Conservation (phyloP, 176 grass and related monocot species). For the Avena insularis region DNA sequence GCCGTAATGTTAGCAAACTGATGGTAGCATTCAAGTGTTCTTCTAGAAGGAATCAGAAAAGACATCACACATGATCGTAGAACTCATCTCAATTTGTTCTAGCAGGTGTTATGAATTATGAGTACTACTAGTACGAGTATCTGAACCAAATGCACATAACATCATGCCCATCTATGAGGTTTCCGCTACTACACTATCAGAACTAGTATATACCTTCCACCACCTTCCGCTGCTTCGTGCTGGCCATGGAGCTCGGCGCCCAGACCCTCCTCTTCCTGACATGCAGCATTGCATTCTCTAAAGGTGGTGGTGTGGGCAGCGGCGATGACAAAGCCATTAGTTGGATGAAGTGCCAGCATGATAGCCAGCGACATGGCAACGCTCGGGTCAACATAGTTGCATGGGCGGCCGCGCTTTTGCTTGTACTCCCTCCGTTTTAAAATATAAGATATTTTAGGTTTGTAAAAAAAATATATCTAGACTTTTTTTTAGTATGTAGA, state of each 20-base stretch:
- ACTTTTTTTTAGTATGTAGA: too few relatives aligned
- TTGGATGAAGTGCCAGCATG: not conserved
- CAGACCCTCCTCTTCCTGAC: not conserved
- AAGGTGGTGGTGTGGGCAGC: not conserved
- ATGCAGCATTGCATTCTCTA: not conserved
- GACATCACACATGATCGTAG: not conserved
- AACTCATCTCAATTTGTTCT: not conserved
- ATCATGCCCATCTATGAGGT: not conserved
- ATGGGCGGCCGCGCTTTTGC: slow-evolving; percentile 61
- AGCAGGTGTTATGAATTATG: not conserved
- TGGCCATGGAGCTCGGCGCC: not conserved
- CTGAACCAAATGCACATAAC: too few relatives aligned
- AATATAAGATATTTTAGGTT: too few relatives aligned
- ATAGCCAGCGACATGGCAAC: slow-evolving; percentile 37
- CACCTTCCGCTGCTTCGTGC: not conserved
- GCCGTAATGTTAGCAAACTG: not conserved
- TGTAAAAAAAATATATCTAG: too few relatives aligned
- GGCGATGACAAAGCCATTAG: not conserved
- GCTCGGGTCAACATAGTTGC: slow-evolving; percentile 50
- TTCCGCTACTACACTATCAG: not conserved
- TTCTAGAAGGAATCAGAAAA: not conserved
- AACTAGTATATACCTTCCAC: not conserved
- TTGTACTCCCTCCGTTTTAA: too few relatives aligned
- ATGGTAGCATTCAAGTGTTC: not conserved
- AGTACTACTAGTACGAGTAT: too few relatives aligned